Base-by-base conservation (phyloP, 305 asterid species). In the Fraxinus paxiana region DNA sequence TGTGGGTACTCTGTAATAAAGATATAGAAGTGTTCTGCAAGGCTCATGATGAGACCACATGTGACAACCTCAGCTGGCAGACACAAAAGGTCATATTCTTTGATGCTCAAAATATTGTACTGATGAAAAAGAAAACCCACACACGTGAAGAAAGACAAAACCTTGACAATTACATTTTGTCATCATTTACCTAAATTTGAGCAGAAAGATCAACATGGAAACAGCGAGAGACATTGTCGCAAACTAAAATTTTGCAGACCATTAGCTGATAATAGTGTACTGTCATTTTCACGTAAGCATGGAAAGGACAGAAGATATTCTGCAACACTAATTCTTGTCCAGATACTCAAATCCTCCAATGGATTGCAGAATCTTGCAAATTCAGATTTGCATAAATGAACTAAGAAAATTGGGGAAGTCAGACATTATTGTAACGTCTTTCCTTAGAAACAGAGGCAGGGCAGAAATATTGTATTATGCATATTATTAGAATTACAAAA, bases 311-410 rank as follows among this genome's bases (percentile, higher is more conserved):
- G 78, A 20, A 69, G 38, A 24, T 31, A 69, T 18, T 43, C 72
- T 2, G 15, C 28, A 72, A 75, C 63, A 9, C 73, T 54, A 61
- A 38, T 43, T 38, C 28, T 69, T 38, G 48, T 51, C 61, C 73
- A 67, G 61, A 76, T 38, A 77, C n/a, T 34, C 28, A 20, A 51
- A 28, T 35, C 38, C 70, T 34, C 41, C 51, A 67, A 5, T 35
- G 31, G 6, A 71, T 61, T 26, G 37, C 67, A 82, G 30, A 82
- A 61, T 76, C 72, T 77, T 69, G 80, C 73, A 74, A 48, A 83
- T 30, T 67, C 38, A 67, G 37, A 67, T 28, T 67, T 28, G 38
- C 20, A 12, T 74, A 83, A 15, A 79, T 46, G 43, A 2, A 24
- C 18, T 15, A 24, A 18, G 73, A 37, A 9, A 56, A 76, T 4